Base-by-base conservation (phyloP, 2,329 filamentous ascomycete genomes). In the Alternaria triticimaculans region DNA sequence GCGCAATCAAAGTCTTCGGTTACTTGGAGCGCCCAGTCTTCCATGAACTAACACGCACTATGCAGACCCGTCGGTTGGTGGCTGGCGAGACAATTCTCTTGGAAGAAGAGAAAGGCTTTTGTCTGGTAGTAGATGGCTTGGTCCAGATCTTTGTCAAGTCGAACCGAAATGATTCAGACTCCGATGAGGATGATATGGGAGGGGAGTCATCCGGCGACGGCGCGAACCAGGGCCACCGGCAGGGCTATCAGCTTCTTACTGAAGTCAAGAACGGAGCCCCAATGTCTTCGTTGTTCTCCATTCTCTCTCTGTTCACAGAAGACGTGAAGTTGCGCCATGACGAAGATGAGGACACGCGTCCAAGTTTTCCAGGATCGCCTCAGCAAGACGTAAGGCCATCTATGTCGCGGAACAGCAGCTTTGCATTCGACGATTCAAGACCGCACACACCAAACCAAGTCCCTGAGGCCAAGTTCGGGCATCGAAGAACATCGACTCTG, bases 131-230 rank as follows among this genome's bases (percentile, higher is more conserved):
- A 4, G 96, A 99, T 80, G 96, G 96, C 2, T 81, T 97, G 26
- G 94, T 99, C 1, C 94, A 99, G 79, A 98, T 99, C 58, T 99
- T 98, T 78, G 96, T 99, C 79, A 98, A 97, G 78, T 97, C 95
- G 2, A 89, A 90, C 46, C 69, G 78, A 26, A 82, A 83, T 49
- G 81, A 80, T 11, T 80, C 80, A 25, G 82, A 83, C 61, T 81
- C 79, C 21, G 83, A 84, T 64, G 75, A 80, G 65, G 71, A 81
- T 60, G 76, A 82, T 28, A 86, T 85, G n/a, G 84, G 86, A 10
- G 71, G 65, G 8, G 65, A 56, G 7, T 67, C 71, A 5, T 67
- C 74, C 6, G 73, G 66, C 15, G 91, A 92, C n/a, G 91, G 93
- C n/a, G 83, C 86, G 45, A 82, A 84, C 44, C 81, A 85, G 30